Percentiles rank a stretch among this genome's conserved stretches.
Conservation (phyloP, 768 basidiomycete species). For the Pisolithus sp. region DNA sequence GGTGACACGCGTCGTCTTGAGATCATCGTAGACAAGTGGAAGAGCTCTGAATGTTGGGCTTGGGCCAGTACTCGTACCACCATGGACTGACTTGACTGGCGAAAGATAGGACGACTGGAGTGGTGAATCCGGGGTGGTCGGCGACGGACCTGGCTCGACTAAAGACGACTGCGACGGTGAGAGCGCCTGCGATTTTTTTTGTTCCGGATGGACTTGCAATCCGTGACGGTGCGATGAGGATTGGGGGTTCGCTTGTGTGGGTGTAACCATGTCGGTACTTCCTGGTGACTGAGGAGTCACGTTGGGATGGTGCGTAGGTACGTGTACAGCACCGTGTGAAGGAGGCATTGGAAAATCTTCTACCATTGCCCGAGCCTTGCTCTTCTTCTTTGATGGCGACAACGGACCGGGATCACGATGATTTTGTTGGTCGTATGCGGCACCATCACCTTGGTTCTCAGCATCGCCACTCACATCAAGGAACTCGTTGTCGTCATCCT, state of each 20-base stretch:
- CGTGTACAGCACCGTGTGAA: conserved; percentile 19
- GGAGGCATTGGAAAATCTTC: conserved; percentile 52
- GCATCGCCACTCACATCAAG: conserved; percentile 47
- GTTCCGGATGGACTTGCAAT: conserved; percentile 14
- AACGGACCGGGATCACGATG: background rate
- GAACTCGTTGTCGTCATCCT: conserved; percentile 46
- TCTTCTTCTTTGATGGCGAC: conserved; percentile 8
- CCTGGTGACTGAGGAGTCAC: conserved; percentile 1
- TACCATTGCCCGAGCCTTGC: conserved; percentile 35
- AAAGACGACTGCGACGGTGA: conserved; percentile 20
- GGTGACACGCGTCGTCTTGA: conserved; percentile 60
- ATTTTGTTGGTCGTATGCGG: conserved; percentile 2
- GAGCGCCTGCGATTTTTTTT: conserved; percentile 17
- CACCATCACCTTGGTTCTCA: conserved; percentile 21
- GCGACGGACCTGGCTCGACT: conserved; percentile 11
- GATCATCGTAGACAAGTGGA: conserved; percentile 62
- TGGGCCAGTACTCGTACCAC: conserved; percentile 19
- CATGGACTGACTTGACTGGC: conserved; percentile 13
- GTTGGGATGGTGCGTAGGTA: conserved; percentile 5
- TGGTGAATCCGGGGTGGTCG: conserved; percentile 23
- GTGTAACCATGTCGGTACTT: conserved; percentile 3
- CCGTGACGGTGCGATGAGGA: conserved; percentile 6
- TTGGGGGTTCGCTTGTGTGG: conserved; percentile 19
- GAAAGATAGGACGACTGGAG: conserved; percentile 25
- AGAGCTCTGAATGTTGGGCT: conserved; percentile 60